Base-by-base conservation (phyloP, 768 basidiomycete species). In the Leccinellum albellum region DNA sequence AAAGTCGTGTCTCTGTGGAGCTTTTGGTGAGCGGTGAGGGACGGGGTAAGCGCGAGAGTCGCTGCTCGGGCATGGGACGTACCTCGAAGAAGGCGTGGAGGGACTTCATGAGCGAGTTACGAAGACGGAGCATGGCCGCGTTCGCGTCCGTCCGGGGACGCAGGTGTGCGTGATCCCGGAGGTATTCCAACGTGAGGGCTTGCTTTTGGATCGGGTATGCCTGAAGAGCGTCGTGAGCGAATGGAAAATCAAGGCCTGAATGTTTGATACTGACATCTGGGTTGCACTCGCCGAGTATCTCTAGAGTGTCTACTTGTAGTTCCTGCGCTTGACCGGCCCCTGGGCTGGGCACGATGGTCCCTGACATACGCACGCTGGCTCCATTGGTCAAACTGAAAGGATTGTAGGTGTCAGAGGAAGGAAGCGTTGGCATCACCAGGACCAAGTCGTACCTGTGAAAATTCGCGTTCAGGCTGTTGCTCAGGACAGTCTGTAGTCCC, bases 131-230 rank as follows among this genome's bases (percentile, higher is more conserved):
- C 78, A 94, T 85, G 29, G 89, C 80, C 1, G 85, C 86, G 26
- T 84, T 84, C 0, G 78, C 75, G 29, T 84, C 78, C 9, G 91
- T 94, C 13, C 96, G 82, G 7, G 89, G 80, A 10, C 97, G 86
- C n/a, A 99, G 72, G 75, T 98, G 94, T 4, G 85, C 83, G 66
- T 95, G 80, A 57, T 94, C 89, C 8, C 96, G 83, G 29, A 97
- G 79, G 65, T 91, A 88, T 59, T 94, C 88, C 2, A 80, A 72
- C 2, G 90, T 84, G 12, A 93, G 79, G 28, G 84, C 72, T 71
- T 98, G 86, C 70, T 97, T 98, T 72, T 95, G 95, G 51, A 97
- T 93, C 0, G 94, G 94, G 71, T 96, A 98, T 47, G 74, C 75
- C 94, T 94, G 54, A 3, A 8, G 44, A 53, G 35, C 24, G 46